phyloP scores from a whole-genome alignment of 768 basidiomycete genomes.

The Auricularia heimuer region DNA sequence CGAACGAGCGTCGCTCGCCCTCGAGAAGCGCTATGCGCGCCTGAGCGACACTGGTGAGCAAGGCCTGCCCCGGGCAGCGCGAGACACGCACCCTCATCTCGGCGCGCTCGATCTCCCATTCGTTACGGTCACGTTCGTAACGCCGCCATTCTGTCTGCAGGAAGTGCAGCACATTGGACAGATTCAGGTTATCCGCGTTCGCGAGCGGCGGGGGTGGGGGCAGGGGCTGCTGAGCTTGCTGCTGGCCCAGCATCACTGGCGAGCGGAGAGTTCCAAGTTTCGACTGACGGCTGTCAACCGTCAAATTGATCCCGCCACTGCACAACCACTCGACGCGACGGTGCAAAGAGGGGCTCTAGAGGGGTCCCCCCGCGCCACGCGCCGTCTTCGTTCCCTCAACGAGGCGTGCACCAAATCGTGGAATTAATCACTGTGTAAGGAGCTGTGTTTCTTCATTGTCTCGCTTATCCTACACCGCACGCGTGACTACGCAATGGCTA shows the following conservation, averaged over 20 bases:
- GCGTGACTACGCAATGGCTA: not conserved
- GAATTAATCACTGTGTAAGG: no score
- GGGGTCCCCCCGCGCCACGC: no score
- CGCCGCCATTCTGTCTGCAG: slow-evolving; percentile 96
- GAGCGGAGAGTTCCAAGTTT: no score
- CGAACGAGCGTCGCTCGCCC: slow-evolving; percentile 92
- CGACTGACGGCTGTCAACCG: no score
- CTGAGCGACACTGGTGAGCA: slow-evolving; percentile 29
- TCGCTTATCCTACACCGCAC: no score
- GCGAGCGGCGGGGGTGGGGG: slow-evolving; percentile 64
- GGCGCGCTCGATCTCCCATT: slow-evolving; percentile 99
- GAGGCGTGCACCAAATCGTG: no score
- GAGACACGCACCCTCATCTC: slow-evolving; percentile 83
- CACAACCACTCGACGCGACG: no score
- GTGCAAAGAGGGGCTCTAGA: no score
- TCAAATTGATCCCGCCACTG: no score
- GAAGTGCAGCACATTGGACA: slow-evolving; percentile 92
- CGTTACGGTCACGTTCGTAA: slow-evolving; percentile 96
- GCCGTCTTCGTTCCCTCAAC: no score
- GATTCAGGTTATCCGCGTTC: slow-evolving; percentile 85
- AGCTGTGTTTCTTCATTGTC: no score
- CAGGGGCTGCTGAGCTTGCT: slow-evolving; percentile 1
- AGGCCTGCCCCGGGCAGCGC: slow-evolving; percentile 4
- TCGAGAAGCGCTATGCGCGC: slow-evolving; percentile 95
- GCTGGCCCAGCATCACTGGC: slow-evolving; percentile 1